Evolutionary conservation across 768 basidiomycete species (phyloP).

Genomic region (Boletellus emodensis): DNA sequence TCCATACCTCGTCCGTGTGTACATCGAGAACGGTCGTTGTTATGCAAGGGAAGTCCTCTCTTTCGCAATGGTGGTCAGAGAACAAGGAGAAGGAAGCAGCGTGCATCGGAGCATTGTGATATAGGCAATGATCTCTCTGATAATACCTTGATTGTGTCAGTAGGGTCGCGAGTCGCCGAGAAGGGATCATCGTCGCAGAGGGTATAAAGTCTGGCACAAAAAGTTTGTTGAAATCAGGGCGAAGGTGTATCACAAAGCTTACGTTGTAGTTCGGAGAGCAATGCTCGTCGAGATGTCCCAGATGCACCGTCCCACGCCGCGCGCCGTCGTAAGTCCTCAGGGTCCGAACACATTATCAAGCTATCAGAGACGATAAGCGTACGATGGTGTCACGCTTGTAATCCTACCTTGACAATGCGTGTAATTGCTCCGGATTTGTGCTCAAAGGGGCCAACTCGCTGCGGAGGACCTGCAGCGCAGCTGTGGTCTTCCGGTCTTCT

Average conservation of each 20-base stretch:
- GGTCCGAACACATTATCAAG: constrained; percentile 88
- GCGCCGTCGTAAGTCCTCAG: constrained; percentile 75
- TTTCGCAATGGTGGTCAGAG: constrained; percentile 79
- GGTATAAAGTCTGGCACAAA: constrained; percentile 72
- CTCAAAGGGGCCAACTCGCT: constrained; percentile 84
- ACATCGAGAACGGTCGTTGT: constrained; percentile 83
- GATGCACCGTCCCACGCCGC: constrained; percentile 88
- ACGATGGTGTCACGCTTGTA: constrained; percentile 9
- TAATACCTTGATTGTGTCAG: constrained; percentile 79
- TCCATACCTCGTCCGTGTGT: constrained; percentile 95
- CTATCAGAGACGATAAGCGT: constrained; percentile 38
- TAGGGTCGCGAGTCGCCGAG: constrained; percentile 78
- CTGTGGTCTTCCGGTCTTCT: constrained; percentile 73
- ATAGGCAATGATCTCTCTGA: constrained; percentile 80
- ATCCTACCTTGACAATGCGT: constrained; percentile 80
- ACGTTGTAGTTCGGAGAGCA: constrained; percentile 85
- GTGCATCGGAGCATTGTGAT: constrained; percentile 71
- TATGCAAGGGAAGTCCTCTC: constrained; percentile 76
- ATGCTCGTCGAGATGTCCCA: constrained; percentile 68
- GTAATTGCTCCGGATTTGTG: constrained; percentile 75
- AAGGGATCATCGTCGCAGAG: constrained; percentile 89
- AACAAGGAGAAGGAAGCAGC: constrained; percentile 73
- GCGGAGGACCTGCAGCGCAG: constrained; percentile 81
- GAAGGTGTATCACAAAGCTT: constrained; percentile 17
- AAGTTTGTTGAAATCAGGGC: not conserved